A percentile compares a stretch with the other conserved stretches of the same genome.
These are phyloP conservation scores for Pleomassaria siparia DNA, from an alignment of 2,329 filamentous ascomycete genomes.

Conservation along the genomic window DNA sequence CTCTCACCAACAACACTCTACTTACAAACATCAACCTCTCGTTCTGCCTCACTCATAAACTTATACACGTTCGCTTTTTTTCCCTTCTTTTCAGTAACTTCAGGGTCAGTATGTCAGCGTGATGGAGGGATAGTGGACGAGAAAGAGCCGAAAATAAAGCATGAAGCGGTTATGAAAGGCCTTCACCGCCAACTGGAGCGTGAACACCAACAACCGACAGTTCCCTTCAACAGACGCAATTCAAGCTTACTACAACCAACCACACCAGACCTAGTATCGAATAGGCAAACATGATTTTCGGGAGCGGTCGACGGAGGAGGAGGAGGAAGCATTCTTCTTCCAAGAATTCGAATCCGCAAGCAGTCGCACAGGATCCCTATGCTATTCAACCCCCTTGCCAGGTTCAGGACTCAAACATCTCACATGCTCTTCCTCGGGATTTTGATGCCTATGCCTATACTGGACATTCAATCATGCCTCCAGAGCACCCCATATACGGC, in stretches of 20 bases:
- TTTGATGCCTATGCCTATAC: constrained; percentile 8
- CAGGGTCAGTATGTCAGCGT: background rate
- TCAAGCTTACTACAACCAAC: background rate
- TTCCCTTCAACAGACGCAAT: background rate
- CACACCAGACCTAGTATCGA: background rate
- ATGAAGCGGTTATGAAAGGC: background rate
- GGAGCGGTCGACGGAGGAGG: constrained; percentile 20
- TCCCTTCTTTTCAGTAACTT: background rate
- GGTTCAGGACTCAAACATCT: constrained; percentile 16
- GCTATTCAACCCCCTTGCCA: constrained; percentile 16
- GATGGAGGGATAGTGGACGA: background rate
- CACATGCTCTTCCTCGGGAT: constrained; percentile 1
- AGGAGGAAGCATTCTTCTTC: constrained; percentile 22
- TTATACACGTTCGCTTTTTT: background rate
- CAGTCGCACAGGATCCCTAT: constrained; percentile 15
- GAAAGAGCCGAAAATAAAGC: background rate
- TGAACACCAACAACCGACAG: background rate
- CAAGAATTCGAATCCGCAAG: constrained; percentile 17
- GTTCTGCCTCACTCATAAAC: background rate
- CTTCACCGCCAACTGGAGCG: background rate
- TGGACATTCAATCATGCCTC: constrained; percentile 6
- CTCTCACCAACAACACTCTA: too few relatives aligned
- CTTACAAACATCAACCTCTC: background rate
- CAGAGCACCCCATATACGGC: constrained; percentile 22
- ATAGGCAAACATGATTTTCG: background rate